phyloP scores from a whole-genome alignment of 2,329 filamentous ascomycete species.

The Cladosporium colombiae region DNA sequence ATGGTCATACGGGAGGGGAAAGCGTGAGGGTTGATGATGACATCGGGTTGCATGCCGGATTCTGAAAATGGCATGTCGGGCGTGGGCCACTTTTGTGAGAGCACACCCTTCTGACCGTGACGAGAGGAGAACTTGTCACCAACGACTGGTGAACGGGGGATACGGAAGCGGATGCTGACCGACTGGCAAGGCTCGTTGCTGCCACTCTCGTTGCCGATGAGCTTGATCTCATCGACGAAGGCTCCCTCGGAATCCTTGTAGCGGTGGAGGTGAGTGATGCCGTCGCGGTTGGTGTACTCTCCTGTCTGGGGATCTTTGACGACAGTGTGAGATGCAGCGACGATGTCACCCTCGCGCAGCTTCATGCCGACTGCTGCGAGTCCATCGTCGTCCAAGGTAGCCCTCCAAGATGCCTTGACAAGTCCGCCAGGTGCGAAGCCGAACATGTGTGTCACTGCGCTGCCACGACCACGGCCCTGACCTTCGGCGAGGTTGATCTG shows the following conservation, averaged over 20 bases:
- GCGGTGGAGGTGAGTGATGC: constrained; percentile 81
- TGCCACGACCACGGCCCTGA: constrained; percentile 43
- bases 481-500: constrained; percentile 80
- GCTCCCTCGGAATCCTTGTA: constrained; percentile 91
- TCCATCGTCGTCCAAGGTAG: constrained; percentile 82
- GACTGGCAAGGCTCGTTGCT: constrained; percentile 82
- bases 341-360: constrained; percentile 76
- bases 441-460: constrained; percentile 77
- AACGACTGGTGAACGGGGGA: constrained; percentile 87
- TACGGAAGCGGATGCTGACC: constrained; percentile 87
- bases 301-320: constrained; percentile 71
- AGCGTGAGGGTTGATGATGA: constrained; percentile 99
- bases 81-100: constrained; percentile 91
- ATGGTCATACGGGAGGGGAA: constrained; percentile 99
- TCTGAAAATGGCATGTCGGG: constrained; percentile 97
- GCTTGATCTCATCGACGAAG: constrained; percentile 88
- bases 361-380: constrained; percentile 77
- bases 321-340: constrained; percentile 89
- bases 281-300: constrained; percentile 81
- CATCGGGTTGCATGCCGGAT: constrained; percentile 91
- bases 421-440: constrained; percentile 81
- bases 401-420: constrained; percentile 69
- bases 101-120: constrained; percentile 97
- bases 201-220: constrained; percentile 84
- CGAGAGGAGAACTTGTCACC: constrained; percentile 99